Evolutionary conservation across 129 eudicot genomes (phyloP).

Genomic region (Centaurea solstitialis): DNA sequence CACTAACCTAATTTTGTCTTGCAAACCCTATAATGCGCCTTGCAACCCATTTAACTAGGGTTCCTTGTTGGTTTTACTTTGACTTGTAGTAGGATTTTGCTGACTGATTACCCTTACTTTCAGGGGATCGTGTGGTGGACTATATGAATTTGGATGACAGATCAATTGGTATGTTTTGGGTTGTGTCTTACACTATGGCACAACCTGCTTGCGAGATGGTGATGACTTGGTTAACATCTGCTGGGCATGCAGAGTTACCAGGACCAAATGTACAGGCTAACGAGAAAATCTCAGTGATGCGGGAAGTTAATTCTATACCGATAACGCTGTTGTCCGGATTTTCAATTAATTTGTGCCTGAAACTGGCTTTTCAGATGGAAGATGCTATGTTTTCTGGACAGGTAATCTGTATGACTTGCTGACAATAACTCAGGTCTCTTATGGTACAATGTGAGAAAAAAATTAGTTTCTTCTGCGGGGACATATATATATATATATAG

Average conservation of each 20-base stretch:
- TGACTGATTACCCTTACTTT: slow-evolving; percentile 5
- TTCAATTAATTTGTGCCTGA: slow-evolving; percentile 58
- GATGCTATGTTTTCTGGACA: slow-evolving; percentile 71
- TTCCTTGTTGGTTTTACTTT: background rate
- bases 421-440: background rate
- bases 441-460: background rate
- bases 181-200: slow-evolving; percentile 78
- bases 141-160: slow-evolving; percentile 76
- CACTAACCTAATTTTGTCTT: background rate
- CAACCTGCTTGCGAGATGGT: slow-evolving; percentile 75
- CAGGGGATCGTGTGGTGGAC: slow-evolving; percentile 67
- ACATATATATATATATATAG: too few relatives aligned
- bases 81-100: background rate
- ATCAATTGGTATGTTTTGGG: slow-evolving; percentile 81
- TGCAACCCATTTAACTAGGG: background rate
- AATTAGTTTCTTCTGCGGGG: too few relatives aligned
- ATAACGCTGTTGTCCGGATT: slow-evolving; percentile 65
- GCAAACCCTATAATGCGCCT: background rate
- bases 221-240: slow-evolving; percentile 63
- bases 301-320: slow-evolving; percentile 68
- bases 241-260: slow-evolving; percentile 53
- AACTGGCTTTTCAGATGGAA: slow-evolving; percentile 63
- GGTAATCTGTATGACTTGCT: slow-evolving; percentile 33
- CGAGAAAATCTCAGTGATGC: slow-evolving; percentile 61
- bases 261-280: slow-evolving; percentile 51